Base-by-base conservation (phyloP, 495 filamentous ascomycete genomes). In the Thozetella sp. region DNA sequence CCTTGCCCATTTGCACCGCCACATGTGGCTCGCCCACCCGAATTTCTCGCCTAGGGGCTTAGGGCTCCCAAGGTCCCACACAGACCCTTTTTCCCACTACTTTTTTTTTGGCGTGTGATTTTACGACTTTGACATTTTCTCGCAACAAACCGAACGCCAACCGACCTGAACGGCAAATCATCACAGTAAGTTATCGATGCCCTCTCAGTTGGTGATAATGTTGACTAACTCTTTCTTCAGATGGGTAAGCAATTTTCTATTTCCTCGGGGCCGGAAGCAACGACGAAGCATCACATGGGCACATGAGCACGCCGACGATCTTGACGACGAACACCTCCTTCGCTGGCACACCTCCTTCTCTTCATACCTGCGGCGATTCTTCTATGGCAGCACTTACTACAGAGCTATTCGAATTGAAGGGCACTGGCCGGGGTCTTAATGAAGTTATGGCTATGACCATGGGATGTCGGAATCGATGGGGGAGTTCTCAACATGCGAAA, bases 221-320 rank as follows among this genome's bases (percentile, higher is more conserved):
- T 30, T 22, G 25, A 25, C 71, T 73, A 60, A 78, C 63, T 59
- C 60, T 54, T 27, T 2, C 61, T 56, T n/a, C 55, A 81, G 78
- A 81, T 81, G 78, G 78, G 78, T 81, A 81, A 81, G 78, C 75
- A 59, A 59, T 68, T 54, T 53, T 61, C 61, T 70, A 65, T 34
- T 45, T 58, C 13, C 40, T 46, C 27, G 13, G 25, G 43, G 43
- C 43, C 43, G n/a, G n/a, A 3, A 48, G 43, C 43, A 48, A 9
- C 9, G n/a, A 48, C 20, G 43, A 3, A 48, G 43, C 10, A 19
- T n/a, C n/a, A 48, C n/a, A 20, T 37, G n/a, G 10, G 43, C 43
- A 11, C 43, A 4, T 19, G 43, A 48, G 20, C 10, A 48, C 55
- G 37, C 54, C 58, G 50, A 58, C 54, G 24, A 34, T 54, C 56